Evolutionary conservation across 2,329 filamentous ascomycete genomes (phyloP).

Genomic region (Pseudogymnoascus sp.): DNA sequence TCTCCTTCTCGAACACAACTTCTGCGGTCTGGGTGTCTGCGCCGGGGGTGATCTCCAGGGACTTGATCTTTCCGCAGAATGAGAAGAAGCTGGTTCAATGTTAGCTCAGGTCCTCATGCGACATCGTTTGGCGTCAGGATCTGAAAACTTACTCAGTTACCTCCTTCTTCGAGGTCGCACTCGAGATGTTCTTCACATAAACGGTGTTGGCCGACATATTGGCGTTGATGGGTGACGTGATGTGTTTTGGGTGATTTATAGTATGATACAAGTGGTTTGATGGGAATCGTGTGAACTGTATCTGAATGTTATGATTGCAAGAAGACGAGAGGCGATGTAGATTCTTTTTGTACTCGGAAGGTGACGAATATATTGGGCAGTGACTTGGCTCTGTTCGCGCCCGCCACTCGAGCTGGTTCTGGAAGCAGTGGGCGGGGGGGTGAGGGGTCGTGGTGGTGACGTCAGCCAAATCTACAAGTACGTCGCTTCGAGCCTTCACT

Average conservation of each 20-base stretch:
- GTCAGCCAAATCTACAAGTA: neutral
- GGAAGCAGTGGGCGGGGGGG: neutral
- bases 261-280: neutral
- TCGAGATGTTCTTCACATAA: conserved; percentile 81
- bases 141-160: conserved; percentile 60
- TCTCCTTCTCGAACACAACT: conserved; percentile 96
- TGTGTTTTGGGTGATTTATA: neutral
- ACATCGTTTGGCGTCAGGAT: conserved; percentile 16
- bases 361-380: conserved; percentile 3
- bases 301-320: neutral
- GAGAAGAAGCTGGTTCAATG: conserved; percentile 5
- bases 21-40: conserved; percentile 71
- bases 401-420: conserved; percentile 1
- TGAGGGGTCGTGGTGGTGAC: neutral
- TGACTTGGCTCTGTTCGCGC: neutral
- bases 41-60: conserved; percentile 63
- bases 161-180: conserved; percentile 77
- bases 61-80: conserved; percentile 78
- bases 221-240: neutral
- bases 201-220: conserved; percentile 45
- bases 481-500: neutral
- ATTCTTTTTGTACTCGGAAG: conserved; percentile 1
- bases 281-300: neutral
- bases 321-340: neutral
- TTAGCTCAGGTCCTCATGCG: neutral